These are phyloP conservation scores for Melaleuca quinquenervia DNA, from an alignment of 345 rosid species.

Conservation along the genomic window DNA sequence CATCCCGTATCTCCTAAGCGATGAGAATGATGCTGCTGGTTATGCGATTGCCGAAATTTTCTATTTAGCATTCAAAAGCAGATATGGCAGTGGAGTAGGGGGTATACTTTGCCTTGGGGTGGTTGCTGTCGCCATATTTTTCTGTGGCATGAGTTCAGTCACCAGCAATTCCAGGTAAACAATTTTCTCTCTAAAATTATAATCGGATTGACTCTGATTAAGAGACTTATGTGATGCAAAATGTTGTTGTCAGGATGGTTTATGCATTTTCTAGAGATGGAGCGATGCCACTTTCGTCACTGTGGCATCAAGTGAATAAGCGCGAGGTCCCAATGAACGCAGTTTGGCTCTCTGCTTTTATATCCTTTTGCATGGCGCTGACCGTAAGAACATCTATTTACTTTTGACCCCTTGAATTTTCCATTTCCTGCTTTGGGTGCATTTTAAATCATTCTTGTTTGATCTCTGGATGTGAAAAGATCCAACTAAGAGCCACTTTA, in stretches of 20 bases:
- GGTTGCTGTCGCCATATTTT: slow-evolving; percentile 81
- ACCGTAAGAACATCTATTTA: slow-evolving; percentile 30
- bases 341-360: slow-evolving; percentile 68
- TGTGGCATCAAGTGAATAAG: slow-evolving; percentile 88
- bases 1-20: slow-evolving; percentile 62
- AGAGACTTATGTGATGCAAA: not conserved
- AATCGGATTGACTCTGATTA: not conserved
- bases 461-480: not conserved
- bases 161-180: slow-evolving; percentile 79
- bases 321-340: slow-evolving; percentile 84
- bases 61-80: slow-evolving; percentile 66
- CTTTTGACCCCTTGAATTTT: not conserved
- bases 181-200: not conserved
- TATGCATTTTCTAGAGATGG: slow-evolving; percentile 98
- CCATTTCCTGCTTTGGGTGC: not conserved
- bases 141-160: slow-evolving; percentile 96
- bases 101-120: slow-evolving; percentile 86
- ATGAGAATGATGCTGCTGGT: slow-evolving; percentile 77
- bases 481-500: not conserved
- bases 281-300: slow-evolving; percentile 74
- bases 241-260: slow-evolving; percentile 61
- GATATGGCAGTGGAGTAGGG: slow-evolving; percentile 82
- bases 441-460: not conserved
- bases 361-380: slow-evolving; percentile 92
- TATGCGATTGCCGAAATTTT: slow-evolving; percentile 89